These are phyloP conservation scores for Chimonanthus salicifolius DNA, from an alignment of 164 flowering plant species.

Conservation along the genomic window DNA sequence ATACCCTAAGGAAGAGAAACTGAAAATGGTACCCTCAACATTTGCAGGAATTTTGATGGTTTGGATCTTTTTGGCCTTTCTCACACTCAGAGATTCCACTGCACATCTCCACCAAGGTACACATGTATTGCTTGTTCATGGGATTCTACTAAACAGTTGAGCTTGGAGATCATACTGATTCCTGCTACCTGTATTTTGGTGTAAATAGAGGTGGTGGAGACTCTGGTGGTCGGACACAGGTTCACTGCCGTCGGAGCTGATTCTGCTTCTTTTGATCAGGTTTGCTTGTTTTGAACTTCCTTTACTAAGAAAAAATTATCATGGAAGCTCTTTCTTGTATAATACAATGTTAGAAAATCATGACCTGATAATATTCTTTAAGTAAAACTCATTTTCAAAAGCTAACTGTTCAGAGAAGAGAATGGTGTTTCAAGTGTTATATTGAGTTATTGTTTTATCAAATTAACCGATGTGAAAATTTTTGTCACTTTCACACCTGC, in stretches of 20 bases:
- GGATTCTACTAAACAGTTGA: not conserved
- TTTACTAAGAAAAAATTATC: not conserved
- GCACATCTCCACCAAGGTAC: slow-evolving; percentile 34
- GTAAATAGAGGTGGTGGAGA: slow-evolving; percentile 3
- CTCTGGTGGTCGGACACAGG: slow-evolving; percentile 2
- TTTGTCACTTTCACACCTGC: no score
- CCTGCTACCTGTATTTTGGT: slow-evolving; percentile 3
- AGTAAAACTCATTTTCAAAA: no score
- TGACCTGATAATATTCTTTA: not conserved
- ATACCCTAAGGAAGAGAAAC: slow-evolving; percentile 6
- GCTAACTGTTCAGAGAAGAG: no score
- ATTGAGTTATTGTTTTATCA: no score
- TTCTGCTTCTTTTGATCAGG: slow-evolving; percentile 17
- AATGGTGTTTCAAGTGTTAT: no score
- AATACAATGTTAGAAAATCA: not conserved
- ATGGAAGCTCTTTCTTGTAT: not conserved
- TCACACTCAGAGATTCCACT: slow-evolving; percentile 16
- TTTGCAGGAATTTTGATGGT: slow-evolving; percentile 20
- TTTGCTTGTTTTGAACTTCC: slow-evolving; percentile 3
- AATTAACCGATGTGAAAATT: no score
- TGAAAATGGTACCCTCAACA: slow-evolving; percentile 28
- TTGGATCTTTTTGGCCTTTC: slow-evolving; percentile 31
- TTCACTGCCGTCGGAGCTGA: slow-evolving; percentile 2
- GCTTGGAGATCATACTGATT: not conserved
- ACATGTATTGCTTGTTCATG: not conserved